Conservation (phyloP, 1,284 basidiomycete species). For the Cerioporus squamosus region DNA sequence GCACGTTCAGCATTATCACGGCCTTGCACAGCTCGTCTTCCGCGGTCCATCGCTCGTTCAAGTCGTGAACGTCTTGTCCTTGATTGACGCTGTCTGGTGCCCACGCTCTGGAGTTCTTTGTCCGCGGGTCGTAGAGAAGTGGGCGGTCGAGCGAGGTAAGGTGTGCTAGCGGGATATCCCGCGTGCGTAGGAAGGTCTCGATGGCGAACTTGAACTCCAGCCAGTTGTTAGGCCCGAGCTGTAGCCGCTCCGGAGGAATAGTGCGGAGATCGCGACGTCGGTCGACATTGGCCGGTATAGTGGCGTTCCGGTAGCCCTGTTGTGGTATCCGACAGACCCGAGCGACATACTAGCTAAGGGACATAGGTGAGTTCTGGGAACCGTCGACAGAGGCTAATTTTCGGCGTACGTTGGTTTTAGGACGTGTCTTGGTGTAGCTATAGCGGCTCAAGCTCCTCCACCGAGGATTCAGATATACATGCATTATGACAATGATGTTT, state of each 20-base stretch:
- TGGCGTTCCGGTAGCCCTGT: background rate
- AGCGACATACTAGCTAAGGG: background rate
- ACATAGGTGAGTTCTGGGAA: background rate
- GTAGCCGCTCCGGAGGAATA: slow-evolving; percentile 13
- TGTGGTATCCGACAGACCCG: background rate
- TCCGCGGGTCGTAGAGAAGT: too few relatives aligned
- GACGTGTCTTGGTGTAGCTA: too few relatives aligned
- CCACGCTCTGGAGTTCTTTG: too few relatives aligned
- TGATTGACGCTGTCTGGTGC: background rate
- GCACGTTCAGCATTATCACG: slow-evolving; percentile 16
- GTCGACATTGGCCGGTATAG: background rate
- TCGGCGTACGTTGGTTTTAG: too few relatives aligned
- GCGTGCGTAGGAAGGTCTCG: slow-evolving; percentile 12
- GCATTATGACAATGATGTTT: too few relatives aligned
- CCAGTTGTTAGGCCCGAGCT: slow-evolving; percentile 14
- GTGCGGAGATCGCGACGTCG: background rate
- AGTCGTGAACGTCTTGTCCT: background rate
- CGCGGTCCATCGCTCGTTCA: slow-evolving; percentile 6
- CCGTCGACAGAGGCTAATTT: too few relatives aligned
- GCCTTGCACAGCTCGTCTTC: slow-evolving; percentile 23
- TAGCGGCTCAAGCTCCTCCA: too few relatives aligned
- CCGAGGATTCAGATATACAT: too few relatives aligned
- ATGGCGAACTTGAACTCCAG: slow-evolving; percentile 19
- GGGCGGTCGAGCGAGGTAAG: slow-evolving; percentile 5
- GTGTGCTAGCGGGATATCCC: slow-evolving; percentile 12